phyloP scores from a whole-genome alignment of 352 stramenopile genomes.

The Pythium periplocum region DNA sequence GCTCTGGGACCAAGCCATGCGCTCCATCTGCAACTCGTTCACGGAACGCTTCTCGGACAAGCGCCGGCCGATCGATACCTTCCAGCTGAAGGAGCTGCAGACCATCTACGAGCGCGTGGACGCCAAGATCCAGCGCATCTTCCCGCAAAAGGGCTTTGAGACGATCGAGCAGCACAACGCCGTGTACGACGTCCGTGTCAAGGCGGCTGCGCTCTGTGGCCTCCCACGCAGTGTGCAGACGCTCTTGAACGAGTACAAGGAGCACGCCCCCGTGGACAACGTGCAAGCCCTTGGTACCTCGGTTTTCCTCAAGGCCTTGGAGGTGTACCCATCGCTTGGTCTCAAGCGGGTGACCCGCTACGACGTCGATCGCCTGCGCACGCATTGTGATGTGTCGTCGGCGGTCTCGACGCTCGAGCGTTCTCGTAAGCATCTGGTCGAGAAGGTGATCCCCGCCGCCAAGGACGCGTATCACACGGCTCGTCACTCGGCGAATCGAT shows the following conservation, averaged over 20 bases:
- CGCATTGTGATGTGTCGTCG: conserved; percentile 2
- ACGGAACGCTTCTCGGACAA: conserved; percentile 49
- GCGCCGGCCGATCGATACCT: conserved; percentile 26
- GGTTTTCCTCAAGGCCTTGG: conserved; percentile 20
- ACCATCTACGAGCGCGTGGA: conserved; percentile 53
- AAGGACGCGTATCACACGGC: conserved; percentile 3
- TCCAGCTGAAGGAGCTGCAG: conserved; percentile 42
- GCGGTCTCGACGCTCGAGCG: conserved; percentile 9
- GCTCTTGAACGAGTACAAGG: conserved; percentile 62
- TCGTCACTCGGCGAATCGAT: background rate
- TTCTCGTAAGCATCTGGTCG: conserved; percentile 2
- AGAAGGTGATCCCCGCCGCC: conserved; percentile 5
- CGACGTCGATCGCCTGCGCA: conserved; percentile 6
- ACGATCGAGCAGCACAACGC: conserved; percentile 38
- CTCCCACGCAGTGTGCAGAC: conserved; percentile 33
- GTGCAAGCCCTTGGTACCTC: conserved; percentile 3
- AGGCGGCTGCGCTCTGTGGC: conserved; percentile 52
- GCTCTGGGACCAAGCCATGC: conserved; percentile 63
- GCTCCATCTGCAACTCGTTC: conserved; percentile 55
- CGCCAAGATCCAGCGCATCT: conserved; percentile 48
- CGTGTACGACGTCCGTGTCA: conserved; percentile 54
- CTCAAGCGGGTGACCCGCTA: conserved; percentile 4
- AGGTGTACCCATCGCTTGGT: conserved; percentile 17
- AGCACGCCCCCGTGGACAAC: conserved; percentile 10
- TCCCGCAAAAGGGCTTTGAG: conserved; percentile 32